A percentile compares a stretch with the other conserved stretches of the same genome.
phyloP scores from a whole-genome alignment of 805 yeast species.

The Candida alai region DNA sequence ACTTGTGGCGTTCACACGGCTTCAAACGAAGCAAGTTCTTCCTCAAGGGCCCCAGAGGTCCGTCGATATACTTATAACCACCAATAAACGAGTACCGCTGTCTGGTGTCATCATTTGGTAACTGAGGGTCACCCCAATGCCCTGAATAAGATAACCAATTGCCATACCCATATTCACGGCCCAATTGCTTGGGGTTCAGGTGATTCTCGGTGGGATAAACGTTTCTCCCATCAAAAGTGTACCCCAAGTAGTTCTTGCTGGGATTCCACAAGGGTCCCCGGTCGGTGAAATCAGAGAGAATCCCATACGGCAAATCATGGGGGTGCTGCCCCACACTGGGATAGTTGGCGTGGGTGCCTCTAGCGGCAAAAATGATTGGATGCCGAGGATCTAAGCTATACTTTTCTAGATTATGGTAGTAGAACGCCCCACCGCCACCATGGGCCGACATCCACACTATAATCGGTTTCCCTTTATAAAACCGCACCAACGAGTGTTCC shows the following conservation, averaged over 20 bases:
- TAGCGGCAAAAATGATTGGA: conserved; percentile 83
- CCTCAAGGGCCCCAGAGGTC: conserved; percentile 85
- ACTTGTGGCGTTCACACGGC: conserved; percentile 80
- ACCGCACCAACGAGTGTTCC: conserved; percentile 92
- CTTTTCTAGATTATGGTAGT: conserved; percentile 72
- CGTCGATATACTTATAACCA: conserved; percentile 87
- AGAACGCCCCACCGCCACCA: conserved; percentile 93
- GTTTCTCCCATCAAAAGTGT: conserved; percentile 63
- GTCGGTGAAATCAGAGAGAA: conserved; percentile 89
- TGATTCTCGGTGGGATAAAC: conserved; percentile 42
- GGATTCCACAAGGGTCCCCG: conserved; percentile 97
- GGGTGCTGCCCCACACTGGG: conserved; percentile 95
- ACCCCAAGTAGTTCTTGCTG: conserved; percentile 71
- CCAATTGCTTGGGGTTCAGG: conserved; percentile 42
- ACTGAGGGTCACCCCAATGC: conserved; percentile 84
- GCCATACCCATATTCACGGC: conserved; percentile 53
- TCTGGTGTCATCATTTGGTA: conserved; percentile 65
- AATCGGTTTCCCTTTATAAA: conserved; percentile 73
- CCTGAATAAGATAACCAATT: conserved; percentile 82
- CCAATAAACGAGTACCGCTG: conserved; percentile 81
- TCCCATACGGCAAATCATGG: conserved; percentile 90
- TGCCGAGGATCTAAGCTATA: conserved; percentile 39
- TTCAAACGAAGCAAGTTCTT: conserved; percentile 67
- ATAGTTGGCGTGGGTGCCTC: conserved; percentile 97
- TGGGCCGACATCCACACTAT: conserved; percentile 97